phyloP scores from a whole-genome alignment of 177 flowering plant species.

The Telopea speciosissima region DNA sequence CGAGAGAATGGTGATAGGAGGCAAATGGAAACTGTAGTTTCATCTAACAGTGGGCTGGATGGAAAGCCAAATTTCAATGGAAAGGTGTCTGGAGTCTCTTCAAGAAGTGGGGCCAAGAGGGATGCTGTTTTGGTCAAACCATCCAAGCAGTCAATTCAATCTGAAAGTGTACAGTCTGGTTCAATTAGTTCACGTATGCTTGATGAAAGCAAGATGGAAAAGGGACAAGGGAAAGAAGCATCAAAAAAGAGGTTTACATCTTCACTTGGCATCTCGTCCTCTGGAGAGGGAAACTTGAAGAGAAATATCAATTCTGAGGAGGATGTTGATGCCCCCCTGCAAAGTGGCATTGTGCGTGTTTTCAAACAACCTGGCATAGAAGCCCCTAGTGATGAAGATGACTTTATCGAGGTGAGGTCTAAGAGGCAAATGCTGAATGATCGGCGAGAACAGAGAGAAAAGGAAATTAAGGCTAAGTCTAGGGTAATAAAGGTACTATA shows the following conservation, averaged over 20 bases:
- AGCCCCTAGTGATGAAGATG: conserved; percentile 95
- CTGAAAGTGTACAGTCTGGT: conserved; percentile 29
- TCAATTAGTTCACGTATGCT: conserved; percentile 23
- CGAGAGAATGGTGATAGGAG: conserved; percentile 45
- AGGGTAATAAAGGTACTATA: conserved; percentile 51
- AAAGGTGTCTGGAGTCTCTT: conserved; percentile 27
- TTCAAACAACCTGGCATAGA: conserved; percentile 94
- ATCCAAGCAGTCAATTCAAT: conserved; percentile 32
- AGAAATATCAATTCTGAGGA: conserved; percentile 45
- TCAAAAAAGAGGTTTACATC: conserved; percentile 24
- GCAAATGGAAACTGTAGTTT: conserved; percentile 28
- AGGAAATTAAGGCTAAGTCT: conserved; percentile 75
- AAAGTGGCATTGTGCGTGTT: conserved; percentile 86
- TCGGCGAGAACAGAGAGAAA: conserved; percentile 90
- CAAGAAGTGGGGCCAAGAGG: conserved; percentile 38
- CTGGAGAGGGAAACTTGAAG: conserved; percentile 42
- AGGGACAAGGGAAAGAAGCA: conserved; percentile 32
- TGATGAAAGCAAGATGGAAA: conserved; percentile 35
- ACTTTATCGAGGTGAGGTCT: conserved; percentile 95
- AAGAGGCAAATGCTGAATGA: conserved; percentile 97
- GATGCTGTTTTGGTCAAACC: conserved; percentile 27
- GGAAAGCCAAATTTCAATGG: conserved; percentile 37
- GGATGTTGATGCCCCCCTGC: conserved; percentile 80
- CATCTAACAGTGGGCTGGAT: conserved; percentile 30
- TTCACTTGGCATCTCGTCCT: conserved; percentile 15